phyloP scores from a whole-genome alignment of 345 rosid species.

The Hibiscus trionum region DNA sequence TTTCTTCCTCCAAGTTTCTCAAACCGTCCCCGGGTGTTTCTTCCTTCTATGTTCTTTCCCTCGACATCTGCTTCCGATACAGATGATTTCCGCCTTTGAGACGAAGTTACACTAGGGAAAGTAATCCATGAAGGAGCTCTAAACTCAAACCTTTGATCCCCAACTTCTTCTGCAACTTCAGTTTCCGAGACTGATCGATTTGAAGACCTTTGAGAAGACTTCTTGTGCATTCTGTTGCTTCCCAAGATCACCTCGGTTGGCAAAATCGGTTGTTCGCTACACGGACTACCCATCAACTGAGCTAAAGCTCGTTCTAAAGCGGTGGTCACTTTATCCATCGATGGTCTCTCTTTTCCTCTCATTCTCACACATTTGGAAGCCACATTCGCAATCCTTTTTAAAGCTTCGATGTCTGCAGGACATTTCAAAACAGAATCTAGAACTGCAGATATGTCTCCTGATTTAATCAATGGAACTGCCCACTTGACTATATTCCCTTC shows the following conservation, averaged over 20 bases:
- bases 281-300: constrained; percentile 89
- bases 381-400: constrained; percentile 79
- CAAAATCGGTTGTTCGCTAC: constrained; percentile 77
- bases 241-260: constrained; percentile 94
- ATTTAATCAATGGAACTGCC: constrained; percentile 90
- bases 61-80: constrained; percentile 85
- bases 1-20: constrained; percentile 83
- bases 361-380: constrained; percentile 95
- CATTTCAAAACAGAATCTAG: constrained; percentile 65
- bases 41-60: constrained; percentile 54
- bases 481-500: constrained; percentile 97
- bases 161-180: constrained; percentile 51
- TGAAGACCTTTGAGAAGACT: constrained; percentile 78
- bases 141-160: constrained; percentile 69
- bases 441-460: constrained; percentile 57
- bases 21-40: constrained; percentile 39
- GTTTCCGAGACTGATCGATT: constrained; percentile 60
- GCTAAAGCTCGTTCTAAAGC: constrained; percentile 80
- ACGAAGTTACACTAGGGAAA: constrained; percentile 91
- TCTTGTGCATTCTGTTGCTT: constrained; percentile 91
- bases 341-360: constrained; percentile 94
- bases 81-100: constrained; percentile 90
- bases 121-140: constrained; percentile 99
- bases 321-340: constrained; percentile 96
- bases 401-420: constrained; percentile 66